Evolutionary conservation across 2,329 filamentous ascomycete genomes (phyloP).

Genomic region (Nakataea oryzae): DNA sequence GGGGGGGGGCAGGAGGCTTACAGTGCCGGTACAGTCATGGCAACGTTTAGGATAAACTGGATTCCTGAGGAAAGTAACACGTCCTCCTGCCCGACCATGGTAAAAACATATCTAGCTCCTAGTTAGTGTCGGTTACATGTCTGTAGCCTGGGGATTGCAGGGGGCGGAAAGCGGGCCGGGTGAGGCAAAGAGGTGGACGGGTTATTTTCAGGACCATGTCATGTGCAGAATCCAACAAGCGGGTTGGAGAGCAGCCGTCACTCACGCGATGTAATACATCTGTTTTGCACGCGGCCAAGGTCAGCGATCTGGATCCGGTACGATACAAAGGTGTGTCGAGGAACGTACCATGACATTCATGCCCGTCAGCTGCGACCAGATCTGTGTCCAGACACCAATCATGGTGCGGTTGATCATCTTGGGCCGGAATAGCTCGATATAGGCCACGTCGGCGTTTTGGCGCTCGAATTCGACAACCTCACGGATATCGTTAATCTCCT

Average conservation of each 20-base stretch:
- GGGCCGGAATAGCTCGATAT: conserved; percentile 61
- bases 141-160: no score
- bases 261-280: conserved; percentile 51
- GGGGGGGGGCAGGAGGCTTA: no score
- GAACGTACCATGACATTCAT: conserved; percentile 62
- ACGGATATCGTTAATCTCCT: conserved; percentile 63
- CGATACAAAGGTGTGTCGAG: not conserved
- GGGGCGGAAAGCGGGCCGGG: no score
- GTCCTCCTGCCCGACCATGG: conserved; percentile 56
- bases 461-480: conserved; percentile 66
- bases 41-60: conserved; percentile 70
- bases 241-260: not conserved
- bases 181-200: no score
- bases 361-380: conserved; percentile 66
- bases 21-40: conserved; percentile 68
- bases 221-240: no score
- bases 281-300: not conserved
- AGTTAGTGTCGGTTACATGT: no score
- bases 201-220: no score
- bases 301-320: conserved; percentile 8
- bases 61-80: conserved; percentile 58
- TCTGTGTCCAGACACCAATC: conserved; percentile 62
- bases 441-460: conserved; percentile 56
- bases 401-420: conserved; percentile 65
- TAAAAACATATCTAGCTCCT: conserved; percentile 51